These are phyloP conservation scores for Nigrospora osmanthi DNA, from an alignment of 2,329 filamentous ascomycete species.

Conservation along the genomic window DNA sequence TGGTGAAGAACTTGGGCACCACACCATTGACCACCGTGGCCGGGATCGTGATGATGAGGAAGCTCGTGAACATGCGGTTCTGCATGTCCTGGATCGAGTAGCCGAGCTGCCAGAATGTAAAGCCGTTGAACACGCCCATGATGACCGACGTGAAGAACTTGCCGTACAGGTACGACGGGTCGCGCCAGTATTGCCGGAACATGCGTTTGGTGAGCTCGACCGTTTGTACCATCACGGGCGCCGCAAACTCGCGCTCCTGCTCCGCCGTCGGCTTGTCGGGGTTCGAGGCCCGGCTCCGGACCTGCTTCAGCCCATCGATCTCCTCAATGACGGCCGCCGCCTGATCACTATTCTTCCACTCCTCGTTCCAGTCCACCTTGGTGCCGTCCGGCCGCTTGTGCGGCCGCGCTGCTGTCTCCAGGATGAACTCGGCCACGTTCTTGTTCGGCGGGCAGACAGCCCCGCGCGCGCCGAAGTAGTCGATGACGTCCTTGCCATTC, in stretches of 20 bases:
- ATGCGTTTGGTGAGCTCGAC: slow-evolving; percentile 60
- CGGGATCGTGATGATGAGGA: slow-evolving; percentile 58
- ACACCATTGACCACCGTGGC: slow-evolving; percentile 66
- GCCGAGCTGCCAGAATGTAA: slow-evolving; percentile 67
- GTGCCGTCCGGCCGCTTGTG: slow-evolving; percentile 24
- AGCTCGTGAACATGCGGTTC: slow-evolving; percentile 68
- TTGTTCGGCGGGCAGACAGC: slow-evolving; percentile 52
- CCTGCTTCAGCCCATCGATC: slow-evolving; percentile 51
- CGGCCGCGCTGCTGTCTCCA: slow-evolving; percentile 33
- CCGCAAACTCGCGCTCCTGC: slow-evolving; percentile 56
- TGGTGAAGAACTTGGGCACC: slow-evolving; percentile 70
- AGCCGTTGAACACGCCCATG: slow-evolving; percentile 70
- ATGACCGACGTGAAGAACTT: slow-evolving; percentile 67
- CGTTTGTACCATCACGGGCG: slow-evolving; percentile 55
- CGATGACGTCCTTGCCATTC: slow-evolving; percentile 55
- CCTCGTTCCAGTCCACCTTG: slow-evolving; percentile 63
- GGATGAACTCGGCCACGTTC: slow-evolving; percentile 42
- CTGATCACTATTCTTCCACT: slow-evolving; percentile 62
- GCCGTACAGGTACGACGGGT: slow-evolving; percentile 68
- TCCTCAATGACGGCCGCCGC: slow-evolving; percentile 51
- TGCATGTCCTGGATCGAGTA: slow-evolving; percentile 62
- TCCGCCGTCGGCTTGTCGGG: slow-evolving; percentile 26
- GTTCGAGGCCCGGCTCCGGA: slow-evolving; percentile 12
- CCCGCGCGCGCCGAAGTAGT: slow-evolving; percentile 62
- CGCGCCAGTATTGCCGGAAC: slow-evolving; percentile 68